phyloP scores from a whole-genome alignment of 1,284 basidiomycete species.

The Abortiporus biennis region DNA sequence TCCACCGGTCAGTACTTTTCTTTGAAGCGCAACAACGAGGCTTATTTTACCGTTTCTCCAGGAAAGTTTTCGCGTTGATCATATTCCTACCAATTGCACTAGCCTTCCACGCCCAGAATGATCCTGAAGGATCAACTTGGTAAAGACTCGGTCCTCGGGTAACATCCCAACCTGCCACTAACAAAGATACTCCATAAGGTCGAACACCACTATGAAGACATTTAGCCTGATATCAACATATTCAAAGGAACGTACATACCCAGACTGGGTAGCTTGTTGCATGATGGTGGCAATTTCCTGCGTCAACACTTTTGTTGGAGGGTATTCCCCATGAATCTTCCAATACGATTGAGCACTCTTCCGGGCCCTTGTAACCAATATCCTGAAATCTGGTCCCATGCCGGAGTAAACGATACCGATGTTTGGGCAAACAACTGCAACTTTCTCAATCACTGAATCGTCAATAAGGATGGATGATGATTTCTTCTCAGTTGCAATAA shows the following conservation, averaged over 20 bases:
- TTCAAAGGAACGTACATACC: conserved; percentile 48
- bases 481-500: conserved; percentile 99
- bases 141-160: conserved; percentile 91
- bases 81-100: conserved; percentile 99
- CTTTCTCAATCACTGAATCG: conserved; percentile 96
- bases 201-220: conserved; percentile 77
- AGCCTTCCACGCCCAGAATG: conserved; percentile 99
- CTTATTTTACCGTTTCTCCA: conserved; percentile 85
- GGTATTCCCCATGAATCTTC: conserved; percentile 99
- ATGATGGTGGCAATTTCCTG: conserved; percentile 97
- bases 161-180: conserved; percentile 95
- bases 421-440: conserved; percentile 95
- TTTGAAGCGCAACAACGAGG: background rate
- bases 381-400: conserved; percentile 98
- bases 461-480: conserved; percentile 96
- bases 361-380: conserved; percentile 89
- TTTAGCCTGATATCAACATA: background rate
- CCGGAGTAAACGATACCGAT: conserved; percentile 99
- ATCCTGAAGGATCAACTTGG: conserved; percentile 98
- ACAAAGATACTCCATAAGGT: conserved; percentile 94
- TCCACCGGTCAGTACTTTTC: background rate
- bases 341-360: conserved; percentile 99
- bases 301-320: conserved; percentile 93
- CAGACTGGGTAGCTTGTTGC: conserved; percentile 98
- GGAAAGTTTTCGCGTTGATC: conserved; percentile 98